A percentile compares a stretch with the other conserved stretches of the same genome.
These are phyloP conservation scores for Tylopilus sp. DNA, from an alignment of 768 basidiomycete genomes.

Conservation along the genomic window DNA sequence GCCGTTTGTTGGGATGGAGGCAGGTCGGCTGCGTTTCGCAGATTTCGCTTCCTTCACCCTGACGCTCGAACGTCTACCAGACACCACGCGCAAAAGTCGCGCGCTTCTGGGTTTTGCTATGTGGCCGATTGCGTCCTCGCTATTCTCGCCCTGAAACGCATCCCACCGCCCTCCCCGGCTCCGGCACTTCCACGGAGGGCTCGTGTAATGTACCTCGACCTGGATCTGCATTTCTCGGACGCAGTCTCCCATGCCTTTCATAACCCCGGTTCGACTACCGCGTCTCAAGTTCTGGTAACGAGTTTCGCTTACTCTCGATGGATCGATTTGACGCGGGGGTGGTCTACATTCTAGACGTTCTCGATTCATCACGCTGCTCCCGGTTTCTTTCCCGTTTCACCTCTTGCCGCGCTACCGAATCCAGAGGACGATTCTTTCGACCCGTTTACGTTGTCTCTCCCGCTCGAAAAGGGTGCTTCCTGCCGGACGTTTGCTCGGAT, in stretches of 20 bases:
- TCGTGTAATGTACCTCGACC: constrained; percentile 85
- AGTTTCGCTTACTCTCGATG: neutral
- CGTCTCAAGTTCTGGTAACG: constrained; percentile 48
- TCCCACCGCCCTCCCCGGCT: constrained; percentile 19
- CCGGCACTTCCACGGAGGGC: constrained; percentile 36
- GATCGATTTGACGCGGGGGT: neutral
- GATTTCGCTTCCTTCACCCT: neutral
- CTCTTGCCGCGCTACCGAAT: constrained; percentile 45
- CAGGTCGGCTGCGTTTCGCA: constrained; percentile 39
- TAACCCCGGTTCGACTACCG: constrained; percentile 33
- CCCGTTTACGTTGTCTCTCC: constrained; percentile 75
- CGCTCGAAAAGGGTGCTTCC: constrained; percentile 71
- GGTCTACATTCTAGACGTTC: constrained; percentile 48
- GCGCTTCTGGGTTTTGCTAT: constrained; percentile 91
- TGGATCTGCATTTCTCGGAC: constrained; percentile 91
- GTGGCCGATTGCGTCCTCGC: constrained; percentile 86
- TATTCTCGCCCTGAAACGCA: constrained; percentile 63
- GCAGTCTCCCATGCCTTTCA: constrained; percentile 79
- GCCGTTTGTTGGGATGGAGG: constrained; percentile 93
- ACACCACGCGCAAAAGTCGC: constrained; percentile 79
- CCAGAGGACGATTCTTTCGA: constrained; percentile 37
- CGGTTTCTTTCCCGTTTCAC: constrained; percentile 78
- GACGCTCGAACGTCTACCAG: constrained; percentile 34
- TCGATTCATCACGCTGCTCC: constrained; percentile 82
- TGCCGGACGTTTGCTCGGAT: constrained; percentile 56